Evolutionary conservation across 2,329 filamentous ascomycete genomes (phyloP).

Genomic region (Boeremia exigua): DNA sequence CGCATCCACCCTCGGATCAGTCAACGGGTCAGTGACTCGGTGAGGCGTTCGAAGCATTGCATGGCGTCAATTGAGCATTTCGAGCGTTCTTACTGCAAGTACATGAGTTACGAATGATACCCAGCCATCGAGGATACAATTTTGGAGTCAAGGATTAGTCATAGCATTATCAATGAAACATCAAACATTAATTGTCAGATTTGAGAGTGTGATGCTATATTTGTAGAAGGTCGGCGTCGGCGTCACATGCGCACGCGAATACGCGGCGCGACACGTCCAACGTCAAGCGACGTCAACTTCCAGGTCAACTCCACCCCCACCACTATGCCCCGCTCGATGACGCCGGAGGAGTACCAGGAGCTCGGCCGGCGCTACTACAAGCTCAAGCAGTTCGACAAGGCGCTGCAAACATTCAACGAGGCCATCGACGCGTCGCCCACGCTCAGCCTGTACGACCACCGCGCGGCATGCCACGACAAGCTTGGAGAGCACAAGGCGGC

Average conservation of each 20-base stretch:
- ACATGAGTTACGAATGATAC: slow-evolving; percentile 22
- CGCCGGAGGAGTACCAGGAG: slow-evolving; percentile 44
- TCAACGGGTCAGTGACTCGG: slow-evolving; percentile 18
- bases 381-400: slow-evolving; percentile 44
- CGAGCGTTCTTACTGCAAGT: slow-evolving; percentile 16
- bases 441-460: slow-evolving; percentile 57
- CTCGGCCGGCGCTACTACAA: slow-evolving; percentile 46
- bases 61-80: slow-evolving; percentile 19
- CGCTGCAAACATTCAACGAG: slow-evolving; percentile 41
- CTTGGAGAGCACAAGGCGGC: slow-evolving; percentile 58
- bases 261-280: slow-evolving; percentile 1
- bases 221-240: neutral
- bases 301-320: neutral
- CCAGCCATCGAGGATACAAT: slow-evolving; percentile 16
- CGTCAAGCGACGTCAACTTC: neutral
- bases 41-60: slow-evolving; percentile 22
- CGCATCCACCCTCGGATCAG: slow-evolving; percentile 41
- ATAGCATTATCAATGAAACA: slow-evolving; percentile 17
- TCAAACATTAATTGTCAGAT: neutral
- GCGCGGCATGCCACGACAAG: slow-evolving; percentile 62
- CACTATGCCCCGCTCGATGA: slow-evolving; percentile 39
- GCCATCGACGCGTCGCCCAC: slow-evolving; percentile 39
- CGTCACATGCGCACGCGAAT: slow-evolving; percentile 3
- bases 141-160: slow-evolving; percentile 15
- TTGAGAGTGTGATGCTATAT: neutral